Evolutionary conservation across 805 yeast species (phyloP), one percentile per base, ranked within the genome.

Genomic region (Candida takata): DNA sequence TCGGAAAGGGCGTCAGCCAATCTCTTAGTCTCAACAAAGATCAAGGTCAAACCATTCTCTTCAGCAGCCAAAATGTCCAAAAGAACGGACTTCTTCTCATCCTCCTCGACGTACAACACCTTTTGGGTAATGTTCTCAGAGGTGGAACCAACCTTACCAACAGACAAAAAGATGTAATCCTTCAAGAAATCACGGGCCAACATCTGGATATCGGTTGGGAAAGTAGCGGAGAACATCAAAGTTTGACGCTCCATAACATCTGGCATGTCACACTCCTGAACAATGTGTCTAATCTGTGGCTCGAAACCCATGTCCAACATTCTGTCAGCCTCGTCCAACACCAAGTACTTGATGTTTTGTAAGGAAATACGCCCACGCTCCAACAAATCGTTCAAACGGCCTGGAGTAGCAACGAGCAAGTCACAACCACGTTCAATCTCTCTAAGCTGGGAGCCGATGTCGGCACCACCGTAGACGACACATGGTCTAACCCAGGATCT

Each of bases 261-360:
- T 44, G 99, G 97, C 98, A 92, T 92, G 63, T 87, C 97, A 72
- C 94, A 88, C 49, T 84, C 95, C 66, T 90, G 94, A 44, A 92
- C 98, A 58, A 92, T 90, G 63, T 87, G 84, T 77, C 98, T 85
- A 61, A 92, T 92, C 74, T 92, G 98, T 48, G 97, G 97, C 72
- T 92, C 98, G 70, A 92, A 92, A 76, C 98, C 98, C 97, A 92
- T 92, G 78, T 92, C 98, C 69, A 92, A 79, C 98, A 92, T 92
- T 73, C 98, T 85, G 69, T 92, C 98, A 58, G 98, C 98, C 74
- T 90, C 98, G 67, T 90, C 98, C 51, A 92, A 74, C 35, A 92
- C 97, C 62, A 92, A 76, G 66, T 85, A 92, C 64, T 84, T 86
- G 66, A 90, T 86, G 66, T 84, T 86, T 48, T 77, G 72, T 58